Evolutionary conservation across 2,329 filamentous ascomycete species (phyloP), one percentile per base, ranked within the genome.

Genomic region (Fulvia fulva): DNA sequence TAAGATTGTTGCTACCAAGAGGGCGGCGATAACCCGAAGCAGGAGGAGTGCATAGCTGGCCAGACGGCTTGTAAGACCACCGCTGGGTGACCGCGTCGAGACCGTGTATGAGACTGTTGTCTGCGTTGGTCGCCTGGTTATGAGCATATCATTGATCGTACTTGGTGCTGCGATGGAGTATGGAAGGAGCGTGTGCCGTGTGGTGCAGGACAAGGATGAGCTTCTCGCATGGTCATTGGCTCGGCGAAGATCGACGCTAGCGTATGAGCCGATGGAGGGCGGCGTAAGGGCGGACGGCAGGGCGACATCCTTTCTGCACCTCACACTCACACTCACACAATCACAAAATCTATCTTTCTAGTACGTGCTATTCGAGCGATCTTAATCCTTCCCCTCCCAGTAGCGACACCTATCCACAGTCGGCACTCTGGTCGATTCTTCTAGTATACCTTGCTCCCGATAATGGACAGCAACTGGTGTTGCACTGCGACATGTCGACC

Each of bases 101-200:
- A 97, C 90, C 28, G 89, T 95, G 80, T 93, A 97, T 65, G 90
- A 88, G 71, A 90, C 87, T n/a, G 94, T 96, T 2, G 91, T 95
- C 49, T 90, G 87, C 23, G 94, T 80, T 12, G 78, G 78, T 6
- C 70, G 63, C 26, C 65, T 70, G 23, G 69, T 67, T 11, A 68
- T 66, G 50, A 74, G 66, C 68, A 71, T 73, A 26, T 19, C 61
- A 54, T 37, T 21, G 25, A 50, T 28, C 23, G n/a, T 21, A 32
- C 25, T 50, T n/a, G 21, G 25, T 47, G 32, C 9, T 22, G 37
- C 34, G 28, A 19, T 22, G 44, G 21, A 19, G 28, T 43, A 21
- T 19, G 30, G 26, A 19, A n/a, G 49, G 45, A 37, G n/a, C 12
- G 34, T 45, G n/a, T n/a, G n/a, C n/a, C n/a, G n/a, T 25, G 6